These are phyloP conservation scores for Citrus mangshanensis DNA, from an alignment of 345 rosid genomes.

Conservation along the genomic window DNA sequence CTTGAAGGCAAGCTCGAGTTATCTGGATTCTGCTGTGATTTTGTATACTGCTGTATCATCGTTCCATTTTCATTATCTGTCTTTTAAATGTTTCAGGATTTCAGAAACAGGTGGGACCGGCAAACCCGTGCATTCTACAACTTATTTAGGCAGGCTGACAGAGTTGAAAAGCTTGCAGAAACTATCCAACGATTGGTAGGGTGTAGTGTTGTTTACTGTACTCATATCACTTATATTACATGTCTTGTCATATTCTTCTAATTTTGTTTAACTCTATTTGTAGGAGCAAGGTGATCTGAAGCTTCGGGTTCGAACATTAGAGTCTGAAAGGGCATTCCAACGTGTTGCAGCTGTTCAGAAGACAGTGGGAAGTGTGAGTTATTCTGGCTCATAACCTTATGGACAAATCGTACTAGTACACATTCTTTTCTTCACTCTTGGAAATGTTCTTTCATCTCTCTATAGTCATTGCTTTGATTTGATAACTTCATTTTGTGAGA, in stretches of 20 bases:
- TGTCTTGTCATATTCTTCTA: not conserved
- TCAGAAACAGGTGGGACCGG: slow-evolving; percentile 90
- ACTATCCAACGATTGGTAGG: slow-evolving; percentile 82
- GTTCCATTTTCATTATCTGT: slow-evolving; percentile 5
- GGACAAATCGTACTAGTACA: not conserved
- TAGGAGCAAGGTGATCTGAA: slow-evolving; percentile 99
- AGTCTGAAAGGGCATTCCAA: slow-evolving; percentile 93
- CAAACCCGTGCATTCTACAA: slow-evolving; percentile 92
- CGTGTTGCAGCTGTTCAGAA: slow-evolving; percentile 94
- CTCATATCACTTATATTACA: not conserved
- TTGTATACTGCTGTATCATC: not conserved
- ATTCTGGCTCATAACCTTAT: not conserved
- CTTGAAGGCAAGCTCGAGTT: slow-evolving; percentile 54
- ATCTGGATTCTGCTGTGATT: slow-evolving; percentile 14
- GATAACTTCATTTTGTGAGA: not conserved
- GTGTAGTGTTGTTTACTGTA: not conserved
- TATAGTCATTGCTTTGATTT: not conserved
- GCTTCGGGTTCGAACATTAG: slow-evolving; percentile 88
- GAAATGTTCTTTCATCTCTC: not conserved
- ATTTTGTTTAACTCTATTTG: slow-evolving; percentile 8
- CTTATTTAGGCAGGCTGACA: slow-evolving; percentile 93
- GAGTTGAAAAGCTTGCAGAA: slow-evolving; percentile 87
- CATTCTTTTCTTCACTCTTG: not conserved
- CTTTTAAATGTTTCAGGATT: slow-evolving; percentile 51
- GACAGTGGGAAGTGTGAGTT: slow-evolving; percentile 89